phyloP scores from a whole-genome alignment of 768 basidiomycete species.

The Rhodosporidiobolus sp. region DNA sequence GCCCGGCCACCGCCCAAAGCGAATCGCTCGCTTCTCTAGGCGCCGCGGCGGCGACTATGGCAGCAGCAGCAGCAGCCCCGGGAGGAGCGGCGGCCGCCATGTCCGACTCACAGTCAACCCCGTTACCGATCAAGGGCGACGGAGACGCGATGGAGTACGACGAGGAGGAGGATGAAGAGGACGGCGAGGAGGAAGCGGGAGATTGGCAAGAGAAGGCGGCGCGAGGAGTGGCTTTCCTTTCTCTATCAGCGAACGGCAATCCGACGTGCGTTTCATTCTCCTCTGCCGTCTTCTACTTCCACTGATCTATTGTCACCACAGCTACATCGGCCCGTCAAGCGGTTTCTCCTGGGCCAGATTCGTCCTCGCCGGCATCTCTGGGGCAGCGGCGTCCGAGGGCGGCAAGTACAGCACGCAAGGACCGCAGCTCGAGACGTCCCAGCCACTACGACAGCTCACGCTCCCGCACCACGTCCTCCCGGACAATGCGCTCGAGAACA shows the following conservation, averaged over 20 bases:
- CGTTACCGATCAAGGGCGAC: background rate
- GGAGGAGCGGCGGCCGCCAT: background rate
- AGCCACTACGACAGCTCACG: background rate
- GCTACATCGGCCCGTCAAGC: conserved; percentile 21
- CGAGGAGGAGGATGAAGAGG: background rate
- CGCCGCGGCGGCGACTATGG: no score
- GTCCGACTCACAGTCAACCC: background rate
- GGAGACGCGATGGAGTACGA: background rate
- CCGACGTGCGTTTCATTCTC: conserved; percentile 7
- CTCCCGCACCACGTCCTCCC: background rate
- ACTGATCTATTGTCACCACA: background rate
- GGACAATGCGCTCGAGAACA: conserved; percentile 6
- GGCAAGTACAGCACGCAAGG: background rate
- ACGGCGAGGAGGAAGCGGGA: conserved; percentile 1
- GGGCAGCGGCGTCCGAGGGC: background rate
- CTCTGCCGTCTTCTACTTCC: no score
- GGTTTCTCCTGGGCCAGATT: conserved; percentile 32
- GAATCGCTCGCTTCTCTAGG: background rate
- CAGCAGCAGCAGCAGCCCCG: background rate
- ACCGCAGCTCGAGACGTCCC: conserved; percentile 11
- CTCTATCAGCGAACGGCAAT: conserved; percentile 14
- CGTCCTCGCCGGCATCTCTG: conserved; percentile 15
- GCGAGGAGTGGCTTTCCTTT: conserved; percentile 24
- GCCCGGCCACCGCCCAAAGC: background rate
- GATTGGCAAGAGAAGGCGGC: conserved; percentile 18